These are phyloP conservation scores for Coffea canephora DNA, from an alignment of 257 asterid genomes.

Conservation along the genomic window DNA sequence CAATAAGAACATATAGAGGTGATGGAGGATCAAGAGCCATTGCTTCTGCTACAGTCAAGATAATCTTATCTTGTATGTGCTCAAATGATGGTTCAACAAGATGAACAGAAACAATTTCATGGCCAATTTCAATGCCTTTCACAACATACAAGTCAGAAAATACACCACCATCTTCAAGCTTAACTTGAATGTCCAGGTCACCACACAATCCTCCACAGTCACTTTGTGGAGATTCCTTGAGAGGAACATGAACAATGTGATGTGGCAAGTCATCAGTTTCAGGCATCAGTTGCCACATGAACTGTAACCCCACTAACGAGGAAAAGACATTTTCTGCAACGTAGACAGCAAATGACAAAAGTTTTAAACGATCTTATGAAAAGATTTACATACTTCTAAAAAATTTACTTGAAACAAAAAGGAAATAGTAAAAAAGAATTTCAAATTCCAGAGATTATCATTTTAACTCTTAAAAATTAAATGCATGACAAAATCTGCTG, in stretches of 20 bases:
- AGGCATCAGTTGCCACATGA: slow-evolving; percentile 76
- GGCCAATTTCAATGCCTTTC: slow-evolving; percentile 86
- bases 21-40: slow-evolving; percentile 92
- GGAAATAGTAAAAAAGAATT: not conserved
- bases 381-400: not conserved
- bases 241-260: slow-evolving; percentile 75
- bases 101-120: slow-evolving; percentile 75
- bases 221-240: slow-evolving; percentile 85
- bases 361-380: not conserved
- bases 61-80: slow-evolving; percentile 63
- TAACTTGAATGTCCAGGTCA: slow-evolving; percentile 79
- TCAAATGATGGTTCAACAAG: slow-evolving; percentile 62
- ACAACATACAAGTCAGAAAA: slow-evolving; percentile 81
- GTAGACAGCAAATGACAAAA: slow-evolving; percentile 20
- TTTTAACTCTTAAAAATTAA: not conserved
- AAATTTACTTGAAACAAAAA: not conserved
- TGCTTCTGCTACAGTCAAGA: slow-evolving; percentile 91
- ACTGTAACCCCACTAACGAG: slow-evolving; percentile 83
- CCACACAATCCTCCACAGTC: slow-evolving; percentile 93
- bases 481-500: not conserved
- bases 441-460: not conserved
- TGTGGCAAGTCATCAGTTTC: slow-evolving; percentile 57
- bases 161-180: slow-evolving; percentile 79
- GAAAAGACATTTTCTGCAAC: slow-evolving; percentile 82
- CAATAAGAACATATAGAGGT: slow-evolving; percentile 76